Base-by-base conservation (phyloP, 345 rosid species). In the Pelargonium nanum region DNA sequence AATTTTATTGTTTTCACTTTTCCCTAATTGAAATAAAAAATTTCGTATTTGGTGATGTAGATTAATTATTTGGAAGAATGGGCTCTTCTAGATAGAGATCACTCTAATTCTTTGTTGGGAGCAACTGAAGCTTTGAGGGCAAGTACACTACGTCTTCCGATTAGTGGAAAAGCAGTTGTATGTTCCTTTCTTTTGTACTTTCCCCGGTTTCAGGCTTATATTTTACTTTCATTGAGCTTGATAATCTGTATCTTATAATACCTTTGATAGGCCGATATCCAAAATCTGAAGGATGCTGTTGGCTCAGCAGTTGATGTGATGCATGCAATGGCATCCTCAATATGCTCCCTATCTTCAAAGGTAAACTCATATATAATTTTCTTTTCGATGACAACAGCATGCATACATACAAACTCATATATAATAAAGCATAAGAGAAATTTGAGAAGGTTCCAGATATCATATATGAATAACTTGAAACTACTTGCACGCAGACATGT, bases 51-150 rank as follows among this genome's bases (percentile, higher is more conserved):
- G 63, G 44, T 64, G 66, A 45, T 71, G 71, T 68, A 93, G 97
- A 75, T 87, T 58, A 23, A 71, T 44, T 74, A 65, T 74, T 72
- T 93, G 71, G 96, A 89, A 71, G 83, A 82, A 57, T 93, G 97
- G 96, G 75, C 91, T 72, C 81, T 73, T 70, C 57, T 87, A 53
- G 96, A 92, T 63, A 75, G 78, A 72, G 89, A 81, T 70, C 96
- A 93, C 68, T 77, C 69, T 6, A 78, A 60, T 70, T 89, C 91
- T 60, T 75, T 87, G 81, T 70, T 72, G 19, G 90, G 88, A 71
- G 96, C 99, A 72, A 89, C 77, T 5, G 96, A 83, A 84, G 89
- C 99, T 67, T 75, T 89, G 73, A 84, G 75, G 76, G 98, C 98
- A 72, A 92, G 96, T 70, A 92, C 95, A 10, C 91, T 92, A 58